Evolutionary conservation across 106 monocot genomes (phyloP).

Genomic region (Allium sativum): DNA sequence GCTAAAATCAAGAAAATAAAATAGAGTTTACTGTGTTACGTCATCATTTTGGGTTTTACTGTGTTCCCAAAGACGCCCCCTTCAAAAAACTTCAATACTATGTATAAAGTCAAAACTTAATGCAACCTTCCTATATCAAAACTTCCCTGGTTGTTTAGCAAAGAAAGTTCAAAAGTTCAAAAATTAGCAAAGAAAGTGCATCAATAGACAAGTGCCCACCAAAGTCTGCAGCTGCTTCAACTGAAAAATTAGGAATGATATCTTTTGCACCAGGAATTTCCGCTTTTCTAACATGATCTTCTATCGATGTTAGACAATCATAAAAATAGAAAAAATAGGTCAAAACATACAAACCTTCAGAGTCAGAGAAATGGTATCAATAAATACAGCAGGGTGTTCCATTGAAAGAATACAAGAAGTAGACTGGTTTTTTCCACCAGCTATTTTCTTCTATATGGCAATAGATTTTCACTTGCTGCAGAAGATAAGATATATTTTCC

Average conservation of each 20-base stretch:
- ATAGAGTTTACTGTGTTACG: too few species aligned
- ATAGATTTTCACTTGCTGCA: slow-evolving; percentile 76
- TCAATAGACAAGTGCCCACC: slow-evolving; percentile 20
- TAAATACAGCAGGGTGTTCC: slow-evolving; percentile 74
- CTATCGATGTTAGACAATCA: slow-evolving; percentile 34
- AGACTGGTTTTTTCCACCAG: slow-evolving; percentile 41
- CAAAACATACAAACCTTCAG: slow-evolving; percentile 46
- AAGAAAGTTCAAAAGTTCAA: too few species aligned
- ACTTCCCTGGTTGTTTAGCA: too few species aligned
- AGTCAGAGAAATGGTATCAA: slow-evolving; percentile 38
- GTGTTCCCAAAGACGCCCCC: too few species aligned
- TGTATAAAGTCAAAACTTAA: too few species aligned
- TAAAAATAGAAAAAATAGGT: slow-evolving; percentile 86
- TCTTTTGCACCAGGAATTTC: slow-evolving; percentile 41
- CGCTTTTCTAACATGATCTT: slow-evolving; percentile 54
- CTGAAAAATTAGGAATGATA: slow-evolving; percentile 3
- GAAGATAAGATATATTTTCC: slow-evolving; percentile 68
- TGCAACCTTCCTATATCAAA: too few species aligned
- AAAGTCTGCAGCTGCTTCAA: slow-evolving; percentile 4
- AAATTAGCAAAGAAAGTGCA: too few species aligned
- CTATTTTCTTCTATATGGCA: slow-evolving; percentile 81
- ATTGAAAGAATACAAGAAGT: slow-evolving; percentile 73
- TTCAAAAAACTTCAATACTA: too few species aligned
- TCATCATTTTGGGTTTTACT: too few species aligned
- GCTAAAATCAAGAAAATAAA: too few species aligned